These are phyloP conservation scores for Fonsecaea monophora DNA, from an alignment of 2,329 filamentous ascomycete genomes.

Conservation along the genomic window DNA sequence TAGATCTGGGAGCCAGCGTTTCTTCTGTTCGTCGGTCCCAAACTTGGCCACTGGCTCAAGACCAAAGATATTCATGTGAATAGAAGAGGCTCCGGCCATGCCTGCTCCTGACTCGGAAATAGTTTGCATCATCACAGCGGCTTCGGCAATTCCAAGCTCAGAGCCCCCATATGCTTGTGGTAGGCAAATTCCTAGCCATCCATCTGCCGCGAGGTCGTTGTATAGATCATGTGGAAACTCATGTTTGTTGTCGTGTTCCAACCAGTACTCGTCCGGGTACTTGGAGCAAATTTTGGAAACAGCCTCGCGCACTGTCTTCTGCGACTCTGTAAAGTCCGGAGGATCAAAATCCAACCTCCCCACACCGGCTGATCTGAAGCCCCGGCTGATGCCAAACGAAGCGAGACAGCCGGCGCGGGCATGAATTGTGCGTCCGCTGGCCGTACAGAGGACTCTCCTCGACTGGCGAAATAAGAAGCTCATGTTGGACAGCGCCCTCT, in stretches of 20 bases:
- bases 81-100: conserved; percentile 51
- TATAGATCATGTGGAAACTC: conserved; percentile 52
- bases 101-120: conserved; percentile 56
- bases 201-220: conserved; percentile 49
- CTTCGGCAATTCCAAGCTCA: conserved; percentile 52
- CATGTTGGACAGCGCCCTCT: no score
- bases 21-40: conserved; percentile 52
- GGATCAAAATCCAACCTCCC: conserved; percentile 23
- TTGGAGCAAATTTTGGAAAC: conserved; percentile 54
- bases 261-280: conserved; percentile 55
- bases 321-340: conserved; percentile 50
- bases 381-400: neutral
- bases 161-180: conserved; percentile 52
- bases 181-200: conserved; percentile 57
- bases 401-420: neutral
- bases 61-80: conserved; percentile 59
- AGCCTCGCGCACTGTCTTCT: conserved; percentile 52
- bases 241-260: conserved; percentile 46
- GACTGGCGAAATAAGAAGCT: no score
- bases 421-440: neutral
- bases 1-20: conserved; percentile 49
- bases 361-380: no score
- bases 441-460: no score
- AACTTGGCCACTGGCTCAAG: conserved; percentile 55
- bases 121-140: conserved; percentile 57